Base-by-base conservation (phyloP, 2,329 filamentous ascomycete species). In the Phaeosphaeriaceae sp. region DNA sequence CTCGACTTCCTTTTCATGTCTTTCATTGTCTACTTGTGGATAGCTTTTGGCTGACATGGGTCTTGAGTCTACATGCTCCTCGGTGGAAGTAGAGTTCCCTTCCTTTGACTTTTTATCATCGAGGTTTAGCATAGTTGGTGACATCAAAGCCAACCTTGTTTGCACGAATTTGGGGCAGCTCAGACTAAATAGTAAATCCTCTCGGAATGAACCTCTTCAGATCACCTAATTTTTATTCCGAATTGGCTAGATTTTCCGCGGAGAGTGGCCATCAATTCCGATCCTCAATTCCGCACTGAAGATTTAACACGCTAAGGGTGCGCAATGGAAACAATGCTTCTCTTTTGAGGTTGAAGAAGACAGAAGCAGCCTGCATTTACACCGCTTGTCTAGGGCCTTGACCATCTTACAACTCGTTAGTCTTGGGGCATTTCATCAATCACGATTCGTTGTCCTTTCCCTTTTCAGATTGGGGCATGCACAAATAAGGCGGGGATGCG, bases 381-480 rank as follows among this genome's bases (percentile, higher is more conserved):
- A 20, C 21, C 3, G 18, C 18, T 4, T 20, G 2, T 20, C 16
- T 13, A 23, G 29, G 18, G 18, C 5, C n/a, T 23, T 18, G 12
- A 34, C 21, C 8, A 17, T 12, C 20, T 39, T 33, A 39, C 44
- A 44, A 20, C 20, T n/a, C 38, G 32, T 37, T 33, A 43, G 8
- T 16, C 7, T n/a, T 29, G 54, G 46, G 47, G 40, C 42, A 13
- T 42, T 23, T 35, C 15, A 13, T 52, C 44, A 60, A 42, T 63
- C 53, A 47, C 52, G 61, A 61, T 66, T 70, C 51, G 52, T 61
- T 60, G 67, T 60, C 63, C 42, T 51, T 41, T 56, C 18, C 48
- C 52, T 41, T 33, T 39, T 48, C 41, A 21, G 35, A 23, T 40
- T 34, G 50, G 46, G 29, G 42, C 33, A 34, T 26, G 12, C 11